Conservation (phyloP, 2,329 filamentous ascomycete genomes). For the Xenoacremonium recifei region DNA sequence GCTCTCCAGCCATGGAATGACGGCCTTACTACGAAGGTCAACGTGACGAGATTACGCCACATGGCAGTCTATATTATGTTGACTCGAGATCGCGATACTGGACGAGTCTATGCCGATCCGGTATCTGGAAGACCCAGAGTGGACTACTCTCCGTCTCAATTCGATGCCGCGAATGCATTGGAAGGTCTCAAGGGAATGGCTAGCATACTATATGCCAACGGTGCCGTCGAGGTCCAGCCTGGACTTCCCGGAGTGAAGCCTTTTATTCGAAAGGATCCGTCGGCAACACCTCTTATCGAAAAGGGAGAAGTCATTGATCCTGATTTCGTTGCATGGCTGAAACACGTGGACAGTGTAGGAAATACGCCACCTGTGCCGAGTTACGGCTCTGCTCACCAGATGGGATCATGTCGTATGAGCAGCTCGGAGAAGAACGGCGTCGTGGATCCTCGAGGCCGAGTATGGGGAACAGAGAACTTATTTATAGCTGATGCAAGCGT, state of each 20-base stretch:
- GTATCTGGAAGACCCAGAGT: slow-evolving; percentile 62
- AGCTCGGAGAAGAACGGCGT: slow-evolving; percentile 49
- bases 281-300: slow-evolving; percentile 15
- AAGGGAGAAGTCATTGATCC: slow-evolving; percentile 54
- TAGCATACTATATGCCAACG: slow-evolving; percentile 75
- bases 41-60: slow-evolving; percentile 65
- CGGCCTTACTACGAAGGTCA: slow-evolving; percentile 71
- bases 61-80: slow-evolving; percentile 73
- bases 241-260: slow-evolving; percentile 60
- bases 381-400: slow-evolving; percentile 75
- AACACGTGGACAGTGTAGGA: slow-evolving; percentile 44
- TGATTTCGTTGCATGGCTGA: slow-evolving; percentile 62
- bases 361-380: slow-evolving; percentile 49
- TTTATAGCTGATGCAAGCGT: slow-evolving; percentile 77
- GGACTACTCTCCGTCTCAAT: slow-evolving; percentile 67
- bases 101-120: slow-evolving; percentile 71
- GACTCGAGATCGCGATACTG: slow-evolving; percentile 72
- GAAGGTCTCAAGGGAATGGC: slow-evolving; percentile 70
- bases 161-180: slow-evolving; percentile 70
- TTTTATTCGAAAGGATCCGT: slow-evolving; percentile 46
- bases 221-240: slow-evolving; percentile 75
- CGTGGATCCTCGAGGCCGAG: slow-evolving; percentile 55
- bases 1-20: slow-evolving; percentile 63
- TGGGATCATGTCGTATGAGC: slow-evolving; percentile 76
- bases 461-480: slow-evolving; percentile 65